phyloP scores from a whole-genome alignment of 352 stramenopile genomes.

The Phytophthora sp. region DNA sequence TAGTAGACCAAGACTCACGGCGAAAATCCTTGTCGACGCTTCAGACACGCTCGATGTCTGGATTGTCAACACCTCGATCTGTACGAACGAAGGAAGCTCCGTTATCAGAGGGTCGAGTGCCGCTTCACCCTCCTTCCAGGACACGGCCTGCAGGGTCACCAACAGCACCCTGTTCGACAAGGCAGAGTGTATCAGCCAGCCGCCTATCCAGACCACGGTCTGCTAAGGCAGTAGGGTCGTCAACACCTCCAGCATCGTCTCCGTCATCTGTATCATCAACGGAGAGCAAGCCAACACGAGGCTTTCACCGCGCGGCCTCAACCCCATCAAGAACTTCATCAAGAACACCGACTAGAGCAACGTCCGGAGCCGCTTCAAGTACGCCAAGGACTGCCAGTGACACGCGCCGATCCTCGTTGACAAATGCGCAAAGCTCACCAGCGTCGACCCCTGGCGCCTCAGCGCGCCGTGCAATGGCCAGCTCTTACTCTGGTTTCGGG shows the following conservation, averaged over 20 bases:
- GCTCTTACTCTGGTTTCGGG: conserved; percentile 29
- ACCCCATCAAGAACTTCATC: conserved; percentile 6
- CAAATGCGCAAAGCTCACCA: conserved; percentile 26
- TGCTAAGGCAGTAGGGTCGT: conserved; percentile 16
- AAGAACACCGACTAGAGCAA: conserved; percentile 16
- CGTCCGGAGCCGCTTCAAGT: conserved; percentile 10
- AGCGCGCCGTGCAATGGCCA: conserved; percentile 20
- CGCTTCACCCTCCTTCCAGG: conserved; percentile 27
- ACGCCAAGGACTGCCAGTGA: conserved; percentile 6
- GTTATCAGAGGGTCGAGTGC: conserved; percentile 19
- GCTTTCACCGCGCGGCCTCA: conserved; percentile 30
- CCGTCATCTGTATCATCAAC: conserved; percentile 21
- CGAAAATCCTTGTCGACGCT: conserved; percentile 57
- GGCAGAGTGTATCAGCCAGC: conserved; percentile 26
- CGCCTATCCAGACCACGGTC: conserved; percentile 30
- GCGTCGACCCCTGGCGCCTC: conserved; percentile 16
- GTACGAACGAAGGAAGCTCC: conserved; percentile 21
- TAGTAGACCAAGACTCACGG: conserved; percentile 31
- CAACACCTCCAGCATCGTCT: conserved; percentile 27
- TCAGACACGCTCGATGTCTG: conserved; percentile 33
- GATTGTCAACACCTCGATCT: conserved; percentile 27
- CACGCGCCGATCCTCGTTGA: conserved; percentile 25
- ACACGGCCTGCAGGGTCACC: conserved; percentile 24
- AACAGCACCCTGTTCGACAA: conserved; percentile 15
- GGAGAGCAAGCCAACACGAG: conserved; percentile 23